Evolutionary conservation across 768 basidiomycete species (phyloP), one percentile per base, ranked within the genome.

Genomic region (Naganishia onofrii): DNA sequence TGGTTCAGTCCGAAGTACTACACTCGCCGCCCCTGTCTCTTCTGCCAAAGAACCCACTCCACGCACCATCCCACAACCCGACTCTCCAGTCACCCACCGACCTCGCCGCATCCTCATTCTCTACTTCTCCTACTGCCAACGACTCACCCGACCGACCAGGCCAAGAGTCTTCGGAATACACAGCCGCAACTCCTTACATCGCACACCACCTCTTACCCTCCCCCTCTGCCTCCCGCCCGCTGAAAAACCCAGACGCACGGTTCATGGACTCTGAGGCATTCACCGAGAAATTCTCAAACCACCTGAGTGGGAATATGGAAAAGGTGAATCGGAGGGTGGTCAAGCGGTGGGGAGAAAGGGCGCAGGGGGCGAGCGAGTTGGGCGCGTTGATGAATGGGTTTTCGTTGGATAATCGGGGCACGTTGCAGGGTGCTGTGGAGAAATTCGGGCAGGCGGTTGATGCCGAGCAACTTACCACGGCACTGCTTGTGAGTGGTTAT

Each of bases 361-460:
- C 90, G 3, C 89, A 91, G 71, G 94, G 96, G 76, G 88, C 93
- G 79, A 87, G 90, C 12, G 94, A 97, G 73, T 85, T 97, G 2
- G 94, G 94, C 42, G 94, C 92, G 23, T 87, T 90, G 15, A 83
- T 95, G 74, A 97, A 97, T 77, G 93, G 91, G 0, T 96, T 92
- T 79, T 93, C 93, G 79, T 83, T 96, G 71, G 94, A 91, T 74
- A 54, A 34, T 92, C 96, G 84, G 84, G 81, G 36, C 88, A 87
- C 1, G 82, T n/a, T 46, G 29, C 74, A 68, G 67, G 80, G 84
- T 42, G 91, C 95, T 10, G 87, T 98, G 72, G 96, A 99, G 84
- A 94, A 92, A 83, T 93, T 93, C 0, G 96, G 96, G 0, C 95
- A 98, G 81, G 96, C 96, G 19, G 87, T 93, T 54, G 96, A 99